Evolutionary conservation across 169 alveolate species (phyloP).

Genomic region (Plasmodium yoelii): DNA sequence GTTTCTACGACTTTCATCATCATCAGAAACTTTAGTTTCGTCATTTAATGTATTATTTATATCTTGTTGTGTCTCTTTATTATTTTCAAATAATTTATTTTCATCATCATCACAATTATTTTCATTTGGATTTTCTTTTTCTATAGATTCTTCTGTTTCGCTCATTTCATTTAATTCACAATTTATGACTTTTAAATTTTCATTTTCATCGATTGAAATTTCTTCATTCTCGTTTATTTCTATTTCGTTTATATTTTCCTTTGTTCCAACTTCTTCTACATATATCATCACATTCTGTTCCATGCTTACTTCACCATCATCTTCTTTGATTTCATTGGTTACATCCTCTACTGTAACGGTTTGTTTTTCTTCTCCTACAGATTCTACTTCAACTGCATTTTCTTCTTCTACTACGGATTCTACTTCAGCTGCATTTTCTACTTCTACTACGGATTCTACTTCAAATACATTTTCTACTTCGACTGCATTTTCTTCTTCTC

Average conservation of each 20-base stretch:
- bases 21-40: conserved; percentile 7
- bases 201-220: background rate
- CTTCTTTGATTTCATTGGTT: background rate
- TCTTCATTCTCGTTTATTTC: background rate
- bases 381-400: background rate
- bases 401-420: background rate
- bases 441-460: background rate
- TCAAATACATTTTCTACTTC: background rate
- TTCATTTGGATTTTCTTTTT: background rate
- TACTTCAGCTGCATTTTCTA: background rate
- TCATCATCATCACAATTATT: conserved; percentile 21
- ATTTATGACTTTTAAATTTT: no score
- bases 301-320: background rate
- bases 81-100: conserved; percentile 18
- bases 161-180: background rate
- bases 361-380: background rate
- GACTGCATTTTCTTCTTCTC: background rate
- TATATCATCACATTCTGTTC: background rate
- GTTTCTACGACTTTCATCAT: conserved; percentile 1
- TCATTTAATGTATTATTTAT: conserved; percentile 7
- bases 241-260: background rate
- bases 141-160: background rate
- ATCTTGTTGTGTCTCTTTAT: background rate
- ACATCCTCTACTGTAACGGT: background rate
- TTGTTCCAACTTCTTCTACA: background rate